Base-by-base conservation (phyloP, 495 filamentous ascomycete genomes). In the Thermochaetoides thermophila region DNA sequence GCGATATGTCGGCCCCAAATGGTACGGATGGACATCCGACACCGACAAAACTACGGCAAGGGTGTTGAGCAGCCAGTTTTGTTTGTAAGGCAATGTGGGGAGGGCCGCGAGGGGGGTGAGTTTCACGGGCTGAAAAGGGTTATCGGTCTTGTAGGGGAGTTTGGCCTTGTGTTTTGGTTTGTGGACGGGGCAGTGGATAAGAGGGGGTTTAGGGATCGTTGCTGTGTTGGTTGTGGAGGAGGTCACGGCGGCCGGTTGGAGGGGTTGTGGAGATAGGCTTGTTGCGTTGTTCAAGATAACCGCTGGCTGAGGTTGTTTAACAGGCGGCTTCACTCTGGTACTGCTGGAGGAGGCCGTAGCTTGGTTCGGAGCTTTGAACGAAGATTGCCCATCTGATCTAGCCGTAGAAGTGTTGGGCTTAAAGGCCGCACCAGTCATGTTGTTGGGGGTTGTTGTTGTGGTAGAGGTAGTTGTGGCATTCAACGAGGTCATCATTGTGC, bases 61-160 rank as follows among this genome's bases (percentile, higher is more conserved):
- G 7, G 62, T 53, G 37, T 65, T 64, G 44, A 60, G 38, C 40
- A 56, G 59, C 55, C 57, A 66, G 37, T 66, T 68, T 39, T 66
- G 64, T 27, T 59, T 56, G 52, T 60, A 63, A 1, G 56, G 60
- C 7, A 67, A 49, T 32, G 52, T 43, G 1, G 63, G 59, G 23
- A 66, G 57, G 1, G 49, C 34, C 17, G 52, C 43, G 31, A 64
- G 49, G 15, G 46, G 39, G 2, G 60, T 64, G 9, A 66, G 56
- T 39, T 58, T 61, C 25, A 59, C 29, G 16, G 57, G 53, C 0
- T 36, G n/a, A n/a, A n/a, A n/a, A n/a, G n/a, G n/a, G n/a, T n/a
- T n/a, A n/a, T n/a, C n/a, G n/a, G n/a, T n/a, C n/a, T n/a, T n/a
- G n/a, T n/a, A n/a, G n/a, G n/a, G n/a, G n/a, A n/a, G n/a, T n/a